A percentile compares a stretch with the other conserved stretches of the same genome.
phyloP scores from a whole-genome alignment of 169 alveolate genomes.

The Pseudocohnilembus persalinus region DNA sequence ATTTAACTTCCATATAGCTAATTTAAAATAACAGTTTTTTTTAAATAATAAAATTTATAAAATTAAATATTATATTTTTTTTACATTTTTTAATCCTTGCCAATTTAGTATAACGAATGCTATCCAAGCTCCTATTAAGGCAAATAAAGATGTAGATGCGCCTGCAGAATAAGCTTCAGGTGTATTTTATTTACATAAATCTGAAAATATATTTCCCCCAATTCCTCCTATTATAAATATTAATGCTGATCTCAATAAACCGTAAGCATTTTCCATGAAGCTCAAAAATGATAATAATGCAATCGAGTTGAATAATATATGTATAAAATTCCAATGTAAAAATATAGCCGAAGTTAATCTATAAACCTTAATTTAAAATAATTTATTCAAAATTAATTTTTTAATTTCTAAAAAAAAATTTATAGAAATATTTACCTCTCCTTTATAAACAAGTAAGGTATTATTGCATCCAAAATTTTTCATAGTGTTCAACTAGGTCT shows the following conservation, averaged over 20 bases:
- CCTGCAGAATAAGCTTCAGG: constrained; percentile 14
- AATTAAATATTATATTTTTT: neutral
- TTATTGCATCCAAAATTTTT: constrained; percentile 5
- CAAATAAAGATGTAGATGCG: constrained; percentile 19
- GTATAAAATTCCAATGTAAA: constrained; percentile 10
- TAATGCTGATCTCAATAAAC: neutral
- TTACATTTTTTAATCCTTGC: constrained; percentile 6
- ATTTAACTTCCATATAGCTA: neutral
- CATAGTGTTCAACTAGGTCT: neutral
- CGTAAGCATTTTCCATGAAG: constrained; percentile 16
- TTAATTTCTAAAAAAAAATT: too few relatives aligned
- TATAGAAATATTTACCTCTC: neutral
- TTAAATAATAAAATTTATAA: too few relatives aligned
- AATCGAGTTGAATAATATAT: constrained; percentile 16
- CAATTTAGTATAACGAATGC: constrained; percentile 16
- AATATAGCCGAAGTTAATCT: constrained; percentile 12
- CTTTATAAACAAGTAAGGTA: neutral
- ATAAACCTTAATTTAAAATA: neutral
- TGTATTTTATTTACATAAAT: neutral
- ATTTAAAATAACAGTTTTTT: too few relatives aligned
- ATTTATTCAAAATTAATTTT: neutral
- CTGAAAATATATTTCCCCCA: constrained; percentile 32
- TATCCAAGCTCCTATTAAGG: constrained; percentile 3
- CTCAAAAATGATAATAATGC: constrained; percentile 4
- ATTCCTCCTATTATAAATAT: constrained; percentile 3